Percentiles rank a stretch among this genome's conserved stretches.
Conservation (phyloP, 179 eudicot species). For the Actinidia chinensis region DNA sequence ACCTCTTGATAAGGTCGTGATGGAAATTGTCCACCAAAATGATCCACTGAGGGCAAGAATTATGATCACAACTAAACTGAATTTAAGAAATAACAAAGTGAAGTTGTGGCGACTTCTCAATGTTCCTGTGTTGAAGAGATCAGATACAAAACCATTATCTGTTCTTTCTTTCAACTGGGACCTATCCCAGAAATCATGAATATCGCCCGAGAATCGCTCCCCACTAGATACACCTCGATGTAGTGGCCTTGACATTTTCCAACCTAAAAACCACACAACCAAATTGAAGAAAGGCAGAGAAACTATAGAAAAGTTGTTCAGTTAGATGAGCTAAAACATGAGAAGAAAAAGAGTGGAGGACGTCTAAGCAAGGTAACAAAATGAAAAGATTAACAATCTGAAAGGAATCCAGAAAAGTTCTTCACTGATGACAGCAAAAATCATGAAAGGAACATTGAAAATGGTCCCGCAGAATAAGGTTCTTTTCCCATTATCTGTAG, state of each 20-base stretch:
- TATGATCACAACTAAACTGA: slow-evolving; percentile 66
- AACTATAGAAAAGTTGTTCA: not conserved
- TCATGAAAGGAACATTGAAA: not conserved
- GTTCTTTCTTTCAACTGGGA: slow-evolving; percentile 75
- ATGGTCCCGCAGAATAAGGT: not conserved
- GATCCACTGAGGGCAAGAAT: slow-evolving; percentile 81
- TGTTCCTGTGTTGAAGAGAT: slow-evolving; percentile 40
- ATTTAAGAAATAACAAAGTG: slow-evolving; percentile 56
- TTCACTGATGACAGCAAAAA: slow-evolving; percentile 7
- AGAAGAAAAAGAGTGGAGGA: too few relatives aligned
- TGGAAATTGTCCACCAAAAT: slow-evolving; percentile 86
- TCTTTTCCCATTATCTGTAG: not conserved
- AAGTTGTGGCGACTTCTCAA: slow-evolving; percentile 62
- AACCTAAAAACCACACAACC: slow-evolving; percentile 28
- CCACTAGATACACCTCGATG: slow-evolving; percentile 74
- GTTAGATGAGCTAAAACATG: slow-evolving; percentile 7
- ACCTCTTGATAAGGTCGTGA: slow-evolving; percentile 68
- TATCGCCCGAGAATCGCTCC: slow-evolving; percentile 58
- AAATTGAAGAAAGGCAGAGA: not conserved
- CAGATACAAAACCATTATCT: slow-evolving; percentile 64
- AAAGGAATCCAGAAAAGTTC: not conserved
- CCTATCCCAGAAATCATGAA: slow-evolving; percentile 59
- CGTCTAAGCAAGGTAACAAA: not conserved
- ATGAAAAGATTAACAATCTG: not conserved
- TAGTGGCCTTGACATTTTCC: slow-evolving; percentile 86